phyloP scores from a whole-genome alignment of 768 basidiomycete genomes.

The Paxillus involutus region DNA sequence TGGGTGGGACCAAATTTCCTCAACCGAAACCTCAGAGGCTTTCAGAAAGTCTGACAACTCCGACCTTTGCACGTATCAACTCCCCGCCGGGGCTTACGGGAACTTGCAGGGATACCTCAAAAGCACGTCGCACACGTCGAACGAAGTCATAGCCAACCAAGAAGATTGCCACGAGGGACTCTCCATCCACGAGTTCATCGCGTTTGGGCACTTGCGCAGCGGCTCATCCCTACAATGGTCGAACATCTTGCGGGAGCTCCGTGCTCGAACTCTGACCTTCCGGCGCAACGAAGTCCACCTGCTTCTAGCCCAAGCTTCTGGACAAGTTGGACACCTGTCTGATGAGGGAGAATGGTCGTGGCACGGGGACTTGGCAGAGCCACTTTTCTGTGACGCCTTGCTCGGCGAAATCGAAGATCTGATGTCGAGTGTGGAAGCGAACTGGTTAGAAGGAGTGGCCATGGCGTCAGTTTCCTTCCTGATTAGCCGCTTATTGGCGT shows the following conservation, averaged over 20 bases:
- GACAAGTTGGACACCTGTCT: background rate
- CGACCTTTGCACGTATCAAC: slow-evolving; percentile 27
- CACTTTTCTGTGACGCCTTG: slow-evolving; percentile 6
- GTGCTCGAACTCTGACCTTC: background rate
- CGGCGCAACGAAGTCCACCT: background rate
- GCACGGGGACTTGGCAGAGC: slow-evolving; percentile 10
- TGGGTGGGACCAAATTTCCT: slow-evolving; percentile 23
- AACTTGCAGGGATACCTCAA: slow-evolving; percentile 36
- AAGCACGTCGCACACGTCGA: slow-evolving; percentile 38
- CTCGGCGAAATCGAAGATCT: slow-evolving; percentile 3
- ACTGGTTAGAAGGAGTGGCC: slow-evolving; percentile 2
- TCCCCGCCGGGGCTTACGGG: slow-evolving; percentile 34
- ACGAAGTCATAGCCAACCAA: slow-evolving; percentile 43
- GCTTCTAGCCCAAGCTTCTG: background rate
- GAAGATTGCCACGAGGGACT: slow-evolving; percentile 1
- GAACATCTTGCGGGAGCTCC: background rate
- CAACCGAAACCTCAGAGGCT: slow-evolving; percentile 11
- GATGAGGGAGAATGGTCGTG: background rate
- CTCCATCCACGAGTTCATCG: slow-evolving; percentile 11
- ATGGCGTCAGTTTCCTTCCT: slow-evolving; percentile 1
- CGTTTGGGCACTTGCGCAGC: slow-evolving; percentile 3
- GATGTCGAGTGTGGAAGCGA: background rate
- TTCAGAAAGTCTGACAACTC: slow-evolving; percentile 14
- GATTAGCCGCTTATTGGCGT: background rate
- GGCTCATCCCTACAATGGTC: slow-evolving; percentile 16